phyloP scores from a whole-genome alignment of 192 early-diverging fungal species.

The Powellomyces hirtus region DNA sequence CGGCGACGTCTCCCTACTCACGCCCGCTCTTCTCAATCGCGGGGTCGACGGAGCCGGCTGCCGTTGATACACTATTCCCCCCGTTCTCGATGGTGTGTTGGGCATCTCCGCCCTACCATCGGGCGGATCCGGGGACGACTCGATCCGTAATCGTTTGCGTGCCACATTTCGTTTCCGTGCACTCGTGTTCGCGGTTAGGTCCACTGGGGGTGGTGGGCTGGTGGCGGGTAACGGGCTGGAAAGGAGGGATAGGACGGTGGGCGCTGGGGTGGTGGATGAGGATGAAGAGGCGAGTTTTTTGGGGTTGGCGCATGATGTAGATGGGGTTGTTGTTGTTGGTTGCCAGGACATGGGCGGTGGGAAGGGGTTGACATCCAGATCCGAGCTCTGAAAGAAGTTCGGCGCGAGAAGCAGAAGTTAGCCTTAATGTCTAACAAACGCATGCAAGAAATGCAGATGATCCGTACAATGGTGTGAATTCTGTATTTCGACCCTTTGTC shows the following conservation, averaged over 20 bases:
- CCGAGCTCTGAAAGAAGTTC: background rate
- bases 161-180: background rate
- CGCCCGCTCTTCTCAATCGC: no score
- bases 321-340: background rate
- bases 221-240: no score
- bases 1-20: background rate
- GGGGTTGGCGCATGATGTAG: background rate
- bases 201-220: no score
- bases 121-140: background rate
- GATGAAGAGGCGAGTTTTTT: no score
- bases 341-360: no score
- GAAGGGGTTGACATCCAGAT: no score
- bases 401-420: background rate
- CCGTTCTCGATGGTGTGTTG: no score
- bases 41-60: no score
- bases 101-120: no score
- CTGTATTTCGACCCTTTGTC: background rate
- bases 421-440: background rate
- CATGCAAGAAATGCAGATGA: background rate
- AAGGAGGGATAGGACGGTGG: background rate
- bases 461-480: constrained; percentile 12
- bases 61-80: no score
- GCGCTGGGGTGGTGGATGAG: background rate
- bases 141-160: background rate
- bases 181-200: no score